These are phyloP conservation scores for Pseudovirgaria hyperparasitica DNA, from an alignment of 2,329 filamentous ascomycete genomes.

Conservation along the genomic window DNA sequence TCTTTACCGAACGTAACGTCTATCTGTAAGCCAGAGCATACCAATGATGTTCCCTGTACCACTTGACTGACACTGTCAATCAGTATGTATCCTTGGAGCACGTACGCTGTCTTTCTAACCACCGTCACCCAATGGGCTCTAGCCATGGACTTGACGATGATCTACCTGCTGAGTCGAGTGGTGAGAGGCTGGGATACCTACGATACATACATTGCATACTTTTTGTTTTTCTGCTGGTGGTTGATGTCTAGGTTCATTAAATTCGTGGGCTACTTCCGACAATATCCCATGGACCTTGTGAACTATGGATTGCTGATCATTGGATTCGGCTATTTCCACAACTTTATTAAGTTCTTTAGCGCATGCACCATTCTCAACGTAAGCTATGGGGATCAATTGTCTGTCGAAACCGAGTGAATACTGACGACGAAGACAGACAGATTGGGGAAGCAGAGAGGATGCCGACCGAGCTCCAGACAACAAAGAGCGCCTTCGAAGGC, in stretches of 20 bases:
- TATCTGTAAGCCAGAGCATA: conserved; percentile 60
- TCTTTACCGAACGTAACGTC: conserved; percentile 71
- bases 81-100: conserved; percentile 85
- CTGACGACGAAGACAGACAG: conserved; percentile 48
- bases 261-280: conserved; percentile 68
- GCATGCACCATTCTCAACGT: conserved; percentile 50
- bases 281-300: conserved; percentile 70
- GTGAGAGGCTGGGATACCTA: conserved; percentile 16
- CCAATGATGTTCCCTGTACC: conserved; percentile 3
- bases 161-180: conserved; percentile 8
- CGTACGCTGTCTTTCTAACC: conserved; percentile 83
- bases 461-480: no score
- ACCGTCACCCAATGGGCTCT: conserved; percentile 86
- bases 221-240: conserved; percentile 76
- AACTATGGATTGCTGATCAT: no score
- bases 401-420: conserved; percentile 9
- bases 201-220: conserved; percentile 26
- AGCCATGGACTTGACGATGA: conserved; percentile 5
- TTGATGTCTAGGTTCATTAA: conserved; percentile 74
- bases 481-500: no score
- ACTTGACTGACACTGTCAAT: conserved; percentile 6
- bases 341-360: conserved; percentile 82
- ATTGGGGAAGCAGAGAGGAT: conserved; percentile 88
- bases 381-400: conserved; percentile 8
- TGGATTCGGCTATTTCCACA: conserved; percentile 94